Percentiles rank a stretch among this genome's conserved stretches.
Conservation (phyloP, 352 stramenopile genomes). For the Elongisporangium anandrum region DNA sequence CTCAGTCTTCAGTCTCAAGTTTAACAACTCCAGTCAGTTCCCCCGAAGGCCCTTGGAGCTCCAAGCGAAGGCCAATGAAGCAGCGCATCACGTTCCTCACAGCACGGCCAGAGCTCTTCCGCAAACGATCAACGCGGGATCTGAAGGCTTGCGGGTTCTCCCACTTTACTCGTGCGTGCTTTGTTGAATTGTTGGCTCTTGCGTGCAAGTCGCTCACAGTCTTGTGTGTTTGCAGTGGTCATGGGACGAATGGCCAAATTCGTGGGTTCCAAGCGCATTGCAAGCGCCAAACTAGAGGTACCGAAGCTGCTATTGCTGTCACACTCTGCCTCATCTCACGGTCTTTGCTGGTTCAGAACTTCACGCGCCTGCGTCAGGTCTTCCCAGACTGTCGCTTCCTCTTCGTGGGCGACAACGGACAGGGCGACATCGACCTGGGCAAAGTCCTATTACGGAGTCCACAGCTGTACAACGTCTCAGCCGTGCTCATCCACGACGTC, state of each 20-base stretch:
- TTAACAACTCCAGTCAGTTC: neutral
- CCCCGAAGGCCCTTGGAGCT: neutral
- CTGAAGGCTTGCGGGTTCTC: slow-evolving; percentile 65
- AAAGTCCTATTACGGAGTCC: slow-evolving; percentile 58
- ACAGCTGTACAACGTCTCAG: slow-evolving; percentile 42
- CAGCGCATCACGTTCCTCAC: slow-evolving; percentile 75
- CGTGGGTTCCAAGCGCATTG: slow-evolving; percentile 60
- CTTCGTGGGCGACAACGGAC: slow-evolving; percentile 79
- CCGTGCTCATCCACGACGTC: slow-evolving; percentile 79
- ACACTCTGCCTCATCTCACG: neutral
- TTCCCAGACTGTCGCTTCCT: slow-evolving; percentile 75
- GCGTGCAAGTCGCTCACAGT: neutral
- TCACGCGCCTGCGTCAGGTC: slow-evolving; percentile 62
- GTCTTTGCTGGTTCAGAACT: slow-evolving; percentile 37
- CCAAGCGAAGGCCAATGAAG: slow-evolving; percentile 7
- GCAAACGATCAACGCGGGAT: slow-evolving; percentile 52
- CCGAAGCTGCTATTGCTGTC: neutral
- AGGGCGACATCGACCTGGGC: slow-evolving; percentile 78
- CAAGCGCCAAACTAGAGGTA: slow-evolving; percentile 63
- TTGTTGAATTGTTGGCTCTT: neutral
- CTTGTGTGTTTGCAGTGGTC: slow-evolving; percentile 31
- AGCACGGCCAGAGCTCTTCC: slow-evolving; percentile 66
- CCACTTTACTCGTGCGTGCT: slow-evolving; percentile 64
- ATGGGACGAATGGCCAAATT: slow-evolving; percentile 70
- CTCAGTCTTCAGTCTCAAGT: neutral